Evolutionary conservation across 208 protist genomes (phyloP).

Genomic region (Acanthamoeba divionensis): DNA sequence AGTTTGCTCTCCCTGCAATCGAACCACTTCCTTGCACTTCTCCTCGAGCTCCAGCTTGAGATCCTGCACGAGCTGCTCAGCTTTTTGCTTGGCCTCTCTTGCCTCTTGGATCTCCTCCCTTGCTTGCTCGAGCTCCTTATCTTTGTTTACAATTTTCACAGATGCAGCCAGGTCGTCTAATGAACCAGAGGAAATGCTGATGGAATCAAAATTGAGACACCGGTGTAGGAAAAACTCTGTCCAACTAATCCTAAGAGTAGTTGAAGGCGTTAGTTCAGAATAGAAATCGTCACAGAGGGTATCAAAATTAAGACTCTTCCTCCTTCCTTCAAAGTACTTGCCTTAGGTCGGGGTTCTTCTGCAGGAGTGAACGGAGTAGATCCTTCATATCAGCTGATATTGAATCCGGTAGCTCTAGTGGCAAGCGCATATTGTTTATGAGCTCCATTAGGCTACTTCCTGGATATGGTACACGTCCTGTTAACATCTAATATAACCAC

Average conservation of each 20-base stretch:
- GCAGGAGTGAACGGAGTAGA: neutral
- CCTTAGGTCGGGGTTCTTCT: slow-evolving; percentile 13
- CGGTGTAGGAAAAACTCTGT: slow-evolving; percentile 31
- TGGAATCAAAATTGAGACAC: slow-evolving; percentile 8
- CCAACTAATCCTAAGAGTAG: slow-evolving; percentile 47
- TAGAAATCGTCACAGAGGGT: too few relatives aligned
- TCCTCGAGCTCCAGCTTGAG: neutral
- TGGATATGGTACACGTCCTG: neutral
- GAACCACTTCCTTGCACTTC: neutral
- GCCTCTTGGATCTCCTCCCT: neutral
- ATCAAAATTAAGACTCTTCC: too few relatives aligned
- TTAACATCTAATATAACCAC: too few relatives aligned
- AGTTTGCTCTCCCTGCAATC: neutral
- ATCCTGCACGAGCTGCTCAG: neutral
- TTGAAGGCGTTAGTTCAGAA: too few relatives aligned
- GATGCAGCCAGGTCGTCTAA: neutral
- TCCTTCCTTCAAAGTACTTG: too few relatives aligned
- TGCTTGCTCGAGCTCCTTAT: neutral
- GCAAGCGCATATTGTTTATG: neutral
- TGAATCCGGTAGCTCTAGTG: neutral
- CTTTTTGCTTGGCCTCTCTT: neutral
- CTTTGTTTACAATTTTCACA: neutral
- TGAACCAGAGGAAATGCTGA: neutral
- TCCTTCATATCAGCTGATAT: slow-evolving; percentile 48
- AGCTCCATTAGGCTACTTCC: neutral